Percentiles rank a stretch among this genome's conserved stretches.
These are phyloP conservation scores for Lasiosphaeris hirsuta DNA, from an alignment of 495 filamentous ascomycete genomes.

Conservation along the genomic window DNA sequence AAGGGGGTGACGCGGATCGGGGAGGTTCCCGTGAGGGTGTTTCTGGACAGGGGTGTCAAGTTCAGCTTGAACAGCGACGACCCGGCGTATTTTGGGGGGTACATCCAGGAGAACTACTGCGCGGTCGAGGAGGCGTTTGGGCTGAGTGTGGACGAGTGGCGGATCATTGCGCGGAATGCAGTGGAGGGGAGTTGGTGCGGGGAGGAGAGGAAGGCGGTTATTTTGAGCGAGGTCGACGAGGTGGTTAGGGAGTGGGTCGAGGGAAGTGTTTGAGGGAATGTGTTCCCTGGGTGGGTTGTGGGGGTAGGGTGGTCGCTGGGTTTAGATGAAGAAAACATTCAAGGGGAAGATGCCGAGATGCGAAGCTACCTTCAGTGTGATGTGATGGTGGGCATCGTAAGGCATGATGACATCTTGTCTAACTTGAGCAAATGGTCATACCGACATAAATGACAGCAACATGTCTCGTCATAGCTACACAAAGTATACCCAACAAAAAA, in stretches of 20 bases:
- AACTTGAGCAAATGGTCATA: too few relatives aligned
- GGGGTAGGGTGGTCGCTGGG: too few relatives aligned
- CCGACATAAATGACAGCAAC: too few relatives aligned
- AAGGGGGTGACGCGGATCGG: slow-evolving; percentile 53
- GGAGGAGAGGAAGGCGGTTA: slow-evolving; percentile 42
- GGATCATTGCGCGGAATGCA: slow-evolving; percentile 54
- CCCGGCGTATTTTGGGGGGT: slow-evolving; percentile 78
- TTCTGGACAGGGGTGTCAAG: slow-evolving; percentile 61
- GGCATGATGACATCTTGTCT: too few relatives aligned
- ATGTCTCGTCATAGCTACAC: too few relatives aligned
- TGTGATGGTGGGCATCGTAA: too few relatives aligned
- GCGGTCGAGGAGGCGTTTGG: slow-evolving; percentile 69
- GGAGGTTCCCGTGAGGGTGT: slow-evolving; percentile 60
- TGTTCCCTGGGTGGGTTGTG: too few relatives aligned
- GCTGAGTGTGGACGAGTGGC: slow-evolving; percentile 62
- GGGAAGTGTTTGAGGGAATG: too few relatives aligned
- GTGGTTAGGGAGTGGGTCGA: slow-evolving; percentile 2
- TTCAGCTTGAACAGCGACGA: slow-evolving; percentile 76
- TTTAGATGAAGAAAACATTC: too few relatives aligned
- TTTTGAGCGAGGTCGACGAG: slow-evolving; percentile 37
- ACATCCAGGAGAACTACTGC: slow-evolving; percentile 73
- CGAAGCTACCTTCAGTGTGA: too few relatives aligned
- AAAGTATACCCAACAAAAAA: too few relatives aligned
- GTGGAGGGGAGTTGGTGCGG: slow-evolving; percentile 62
- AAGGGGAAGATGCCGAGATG: too few relatives aligned